Base-by-base conservation (phyloP, 108 stramenopile genomes). In the Discostella pseudostelligera region DNA sequence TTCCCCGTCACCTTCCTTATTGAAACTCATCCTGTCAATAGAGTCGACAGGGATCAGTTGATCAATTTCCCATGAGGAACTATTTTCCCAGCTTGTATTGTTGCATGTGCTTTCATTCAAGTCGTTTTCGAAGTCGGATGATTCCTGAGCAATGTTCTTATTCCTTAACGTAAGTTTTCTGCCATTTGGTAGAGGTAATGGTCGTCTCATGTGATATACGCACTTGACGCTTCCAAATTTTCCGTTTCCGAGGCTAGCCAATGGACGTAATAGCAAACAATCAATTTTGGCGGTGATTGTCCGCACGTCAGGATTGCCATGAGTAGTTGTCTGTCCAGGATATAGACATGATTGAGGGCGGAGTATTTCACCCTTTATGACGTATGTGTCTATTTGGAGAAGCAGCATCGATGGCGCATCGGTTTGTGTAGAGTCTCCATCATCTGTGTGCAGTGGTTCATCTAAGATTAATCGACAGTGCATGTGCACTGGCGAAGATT, bases 401-500 rank as follows among this genome's bases (percentile, higher is more conserved):
- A 70, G 28, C n/a, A 70, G 16, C 69, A 70, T 70, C 0, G 65
- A 56, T 5, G 54, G 26, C 3, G 35, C 44, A 17, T 28, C 40
- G 7, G 13, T 19, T 25, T 47, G n/a, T 24, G 21, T 1, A 0
- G 29, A 12, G n/a, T 19, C 47, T 7, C 10, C 22, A 49, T 53
- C 16, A 4, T 11, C 42, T 7, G 3, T 9, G 19, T 28, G 13
- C 22, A 67, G 19, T 12, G 67, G 56, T 26, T 58, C 56, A 21
- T 67, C 56, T 44, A 58, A 35, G 24, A 51, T 50, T 35, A 70
- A 39, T 26, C 69, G 69, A 22, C 69, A 70, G 21, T 70, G 69
- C 69, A 70, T 70, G 51, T 70, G 69, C 29, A 70, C 63, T 6
- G 69, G 69, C 16, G 61, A 70, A 46, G 29, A 32, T 0, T 19